Evolutionary conservation across 108 stramenopile species (phyloP), one percentile per base, ranked within the genome.

Genomic region (Nitzschia sp.): DNA sequence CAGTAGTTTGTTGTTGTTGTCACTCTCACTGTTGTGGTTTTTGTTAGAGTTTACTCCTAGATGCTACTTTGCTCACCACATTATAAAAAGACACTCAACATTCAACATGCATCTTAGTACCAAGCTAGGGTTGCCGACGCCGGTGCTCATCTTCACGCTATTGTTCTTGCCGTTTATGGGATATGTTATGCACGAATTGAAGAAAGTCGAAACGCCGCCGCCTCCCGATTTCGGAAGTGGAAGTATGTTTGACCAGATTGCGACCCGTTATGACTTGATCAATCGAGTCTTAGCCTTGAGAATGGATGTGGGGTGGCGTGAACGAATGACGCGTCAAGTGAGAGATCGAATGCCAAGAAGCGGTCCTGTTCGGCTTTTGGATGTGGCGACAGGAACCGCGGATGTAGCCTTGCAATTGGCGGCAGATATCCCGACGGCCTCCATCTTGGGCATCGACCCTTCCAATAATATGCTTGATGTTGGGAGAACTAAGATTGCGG

Each of bases 371-470:
- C 27, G 36, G 38, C 22, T 85, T 15, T 58, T 95, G 32, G 92
- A 96, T 67, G 59, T 96, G 46, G 92, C 93, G 29, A 97, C 96
- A 1, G 95, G 95, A 16, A 96, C 95, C 0, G 96, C 95, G 1
- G 96, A 97, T 67, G 96, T 97, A n/a, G 94, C 96, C 19, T 76
- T 97, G 38, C 80, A 94, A 56, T 55, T 93, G 25, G 80, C 88
- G 19, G 68, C 79, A 55, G 73, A 68, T 54, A 77, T 80, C 25
- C 58, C 68, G 2, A 1, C 21, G 17, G 4, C 31, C 22, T 30
- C 30, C 28, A 73, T 64, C 91, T 16, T 85, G 52, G 96, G 92
- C 46, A 63, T 97, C 38, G 96, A 97, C 76, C 96, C 96, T 11
- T 90, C 88, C 33, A 63, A 79, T 44, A 90, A 88, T 45, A 97